Base-by-base conservation (phyloP, 169 alveolate genomes). In the Eimeria acervulina region DNA sequence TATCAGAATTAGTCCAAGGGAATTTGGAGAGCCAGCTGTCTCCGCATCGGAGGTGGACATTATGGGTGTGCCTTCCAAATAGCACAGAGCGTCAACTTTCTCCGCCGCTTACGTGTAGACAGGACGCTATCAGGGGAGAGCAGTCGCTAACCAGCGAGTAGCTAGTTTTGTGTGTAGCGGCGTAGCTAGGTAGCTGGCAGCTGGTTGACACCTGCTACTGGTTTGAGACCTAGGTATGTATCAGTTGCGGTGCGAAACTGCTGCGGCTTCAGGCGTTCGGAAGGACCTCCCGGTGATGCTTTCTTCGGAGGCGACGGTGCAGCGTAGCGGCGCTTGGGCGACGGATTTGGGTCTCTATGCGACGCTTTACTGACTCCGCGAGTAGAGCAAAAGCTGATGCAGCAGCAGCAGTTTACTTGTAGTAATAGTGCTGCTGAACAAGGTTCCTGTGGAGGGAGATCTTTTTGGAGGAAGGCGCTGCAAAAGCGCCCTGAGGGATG, bases 301-400 rank as follows among this genome's bases (percentile, higher is more conserved):
- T 2, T 19, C 61, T 12, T 44, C 68, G 7, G 90, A 80, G 26
- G 90, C 90, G 47, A 80, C 90, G 33, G 70, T 80, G 70, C 44
- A 80, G 70, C 90, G 90, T 44, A 80, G 90, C 90, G 90, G 90
- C 70, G 90, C 90, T 80, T 80, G 90, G 90, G 42, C 47, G 40
- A 80, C 61, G 42, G 90, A 80, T 10, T 47, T 80, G 90, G 90
- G 90, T 2, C 90, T 80, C 2, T 80, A 80, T n/a, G 90, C 90
- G 26, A 80, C 90, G 26, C 40, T 80, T 28, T 80, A 80, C 70
- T 80, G 70, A 80, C 47, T 15, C 23, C 85, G 40, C 44, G n/a
- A 74, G 85, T 31, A 40, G 59, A 38, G 33, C 28, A 0, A 4
- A 74, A 40, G 85, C 78, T 4, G 42, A 7, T 10, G 78, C 44